Percentiles rank a stretch among this genome's conserved stretches.
These are phyloP conservation scores for Colletotrichum sp. DNA, from an alignment of 2,329 filamentous ascomycete species.

Conservation along the genomic window DNA sequence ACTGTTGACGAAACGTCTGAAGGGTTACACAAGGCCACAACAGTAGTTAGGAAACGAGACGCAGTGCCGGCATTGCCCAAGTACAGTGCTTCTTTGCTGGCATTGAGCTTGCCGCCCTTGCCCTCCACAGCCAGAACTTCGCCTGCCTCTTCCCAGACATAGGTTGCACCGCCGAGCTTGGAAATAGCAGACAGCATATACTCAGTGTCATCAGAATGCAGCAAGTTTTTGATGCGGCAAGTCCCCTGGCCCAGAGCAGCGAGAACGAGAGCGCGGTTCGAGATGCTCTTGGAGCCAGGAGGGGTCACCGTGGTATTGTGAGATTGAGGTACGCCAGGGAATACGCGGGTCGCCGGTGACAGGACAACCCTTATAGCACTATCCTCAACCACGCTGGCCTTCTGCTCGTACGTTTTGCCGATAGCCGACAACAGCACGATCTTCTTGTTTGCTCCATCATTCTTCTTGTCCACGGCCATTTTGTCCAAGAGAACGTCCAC, in stretches of 20 bases:
- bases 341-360: constrained; percentile 77
- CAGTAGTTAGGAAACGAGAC: constrained; percentile 91
- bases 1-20: constrained; percentile 71
- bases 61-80: constrained; percentile 97
- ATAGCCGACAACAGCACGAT: constrained; percentile 92
- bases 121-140: constrained; percentile 88
- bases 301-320: constrained; percentile 80
- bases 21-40: constrained; percentile 81
- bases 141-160: constrained; percentile 94
- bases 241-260: constrained; percentile 87
- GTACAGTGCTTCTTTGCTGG: constrained; percentile 80
- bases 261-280: constrained; percentile 92
- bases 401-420: constrained; percentile 84
- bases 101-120: constrained; percentile 83
- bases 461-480: constrained; percentile 99
- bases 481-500: constrained; percentile 86
- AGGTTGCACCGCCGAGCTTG: constrained; percentile 83
- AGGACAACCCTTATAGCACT: constrained; percentile 82
- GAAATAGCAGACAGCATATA: constrained; percentile 95
- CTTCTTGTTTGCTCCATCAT: constrained; percentile 93
- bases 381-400: constrained; percentile 89
- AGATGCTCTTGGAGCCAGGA: constrained; percentile 97
- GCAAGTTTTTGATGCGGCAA: constrained; percentile 87
- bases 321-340: constrained; percentile 70
- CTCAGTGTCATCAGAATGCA: constrained; percentile 96